Percentiles rank a stretch among this genome's conserved stretches.
Evolutionary conservation across 768 basidiomycete species (phyloP).

Genomic region (Pisolithus sp.): DNA sequence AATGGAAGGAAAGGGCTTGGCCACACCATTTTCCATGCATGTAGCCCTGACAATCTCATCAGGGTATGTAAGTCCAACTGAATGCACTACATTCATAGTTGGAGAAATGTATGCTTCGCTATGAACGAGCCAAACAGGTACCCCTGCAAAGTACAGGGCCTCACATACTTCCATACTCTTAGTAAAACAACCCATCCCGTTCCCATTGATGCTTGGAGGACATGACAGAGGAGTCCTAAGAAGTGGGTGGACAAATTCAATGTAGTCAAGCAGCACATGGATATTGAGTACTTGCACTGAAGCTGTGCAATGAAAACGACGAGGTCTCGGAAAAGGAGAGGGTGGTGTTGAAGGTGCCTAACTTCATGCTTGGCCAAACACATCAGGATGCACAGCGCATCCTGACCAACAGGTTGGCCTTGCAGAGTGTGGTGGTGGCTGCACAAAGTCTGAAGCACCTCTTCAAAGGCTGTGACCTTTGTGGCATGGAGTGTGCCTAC

Average conservation of each 20-base stretch:
- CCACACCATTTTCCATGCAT: not conserved
- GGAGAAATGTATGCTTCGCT: not conserved
- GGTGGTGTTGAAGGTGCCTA: not conserved
- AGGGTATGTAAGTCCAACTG: not conserved
- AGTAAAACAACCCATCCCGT: constrained; percentile 11
- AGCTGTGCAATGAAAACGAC: constrained; percentile 2
- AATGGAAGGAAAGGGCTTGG: not conserved
- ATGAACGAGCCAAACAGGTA: constrained; percentile 8
- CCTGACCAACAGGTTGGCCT: not conserved
- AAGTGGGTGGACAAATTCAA: constrained; percentile 2
- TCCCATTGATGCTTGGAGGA: not conserved
- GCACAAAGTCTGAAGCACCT: not conserved
- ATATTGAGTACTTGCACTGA: constrained; percentile 2
- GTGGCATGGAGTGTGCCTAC: no score
- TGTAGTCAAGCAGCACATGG: constrained; percentile 3
- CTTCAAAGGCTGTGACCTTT: not conserved
- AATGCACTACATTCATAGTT: not conserved
- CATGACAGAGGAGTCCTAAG: not conserved
- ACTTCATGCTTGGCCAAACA: not conserved
- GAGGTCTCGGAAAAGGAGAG: not conserved
- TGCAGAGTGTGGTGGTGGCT: not conserved
- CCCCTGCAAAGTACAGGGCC: constrained; percentile 1
- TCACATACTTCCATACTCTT: not conserved
- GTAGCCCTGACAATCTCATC: not conserved
- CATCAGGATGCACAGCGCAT: not conserved